phyloP scores from a whole-genome alignment of 1,284 basidiomycete species.

The Sanghuangporus sanghuang region DNA sequence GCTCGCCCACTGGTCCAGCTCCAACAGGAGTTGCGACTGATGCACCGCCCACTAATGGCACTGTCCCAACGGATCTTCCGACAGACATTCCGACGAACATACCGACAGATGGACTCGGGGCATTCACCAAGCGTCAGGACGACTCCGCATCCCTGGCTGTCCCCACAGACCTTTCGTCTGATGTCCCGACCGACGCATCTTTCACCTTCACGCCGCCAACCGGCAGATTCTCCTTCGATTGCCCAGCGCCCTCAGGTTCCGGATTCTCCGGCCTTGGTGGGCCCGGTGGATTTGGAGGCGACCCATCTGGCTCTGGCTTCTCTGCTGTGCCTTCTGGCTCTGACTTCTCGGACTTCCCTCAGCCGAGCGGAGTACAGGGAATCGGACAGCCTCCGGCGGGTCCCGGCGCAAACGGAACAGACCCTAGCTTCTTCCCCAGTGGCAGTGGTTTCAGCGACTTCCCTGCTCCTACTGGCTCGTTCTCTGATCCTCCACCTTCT shows the following conservation, averaged over 20 bases:
- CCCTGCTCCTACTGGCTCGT: not conserved
- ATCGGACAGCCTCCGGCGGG: not conserved
- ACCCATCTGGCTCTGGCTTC: not conserved
- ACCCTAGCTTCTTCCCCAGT: not conserved
- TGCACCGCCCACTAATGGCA: not conserved
- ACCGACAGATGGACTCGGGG: not conserved
- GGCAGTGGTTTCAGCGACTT: not conserved
- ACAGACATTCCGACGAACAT: not conserved
- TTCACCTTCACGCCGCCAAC: not conserved
- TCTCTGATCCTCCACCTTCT: not conserved
- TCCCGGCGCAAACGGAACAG: not conserved
- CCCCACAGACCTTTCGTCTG: not conserved
- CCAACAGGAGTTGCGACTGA: not conserved
- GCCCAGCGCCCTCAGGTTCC: not conserved
- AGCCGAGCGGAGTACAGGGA: not conserved
- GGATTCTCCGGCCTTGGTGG: not conserved
- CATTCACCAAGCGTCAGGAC: not conserved
- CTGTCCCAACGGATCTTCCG: not conserved
- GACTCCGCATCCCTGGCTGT: not conserved
- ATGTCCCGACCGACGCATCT: not conserved
- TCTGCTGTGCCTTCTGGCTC: not conserved
- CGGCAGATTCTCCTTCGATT: not conserved
- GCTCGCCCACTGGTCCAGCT: not conserved
- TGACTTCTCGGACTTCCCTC: not conserved
- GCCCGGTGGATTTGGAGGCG: too few relatives aligned